These are phyloP conservation scores for Strigomonas oncopelti DNA, from an alignment of 208 protist genomes.

Conservation along the genomic window DNA sequence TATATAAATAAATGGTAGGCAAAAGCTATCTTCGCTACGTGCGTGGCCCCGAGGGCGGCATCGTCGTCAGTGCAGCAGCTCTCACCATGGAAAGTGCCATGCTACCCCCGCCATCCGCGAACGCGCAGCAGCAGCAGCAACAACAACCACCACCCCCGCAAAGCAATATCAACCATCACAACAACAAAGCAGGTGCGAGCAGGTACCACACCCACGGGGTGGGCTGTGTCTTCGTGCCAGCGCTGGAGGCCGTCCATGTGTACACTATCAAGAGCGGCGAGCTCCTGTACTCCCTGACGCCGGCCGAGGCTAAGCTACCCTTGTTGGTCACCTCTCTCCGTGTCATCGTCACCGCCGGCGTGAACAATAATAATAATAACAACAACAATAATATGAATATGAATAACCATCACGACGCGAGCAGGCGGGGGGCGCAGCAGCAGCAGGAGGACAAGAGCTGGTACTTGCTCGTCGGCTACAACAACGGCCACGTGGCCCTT, in stretches of 20 bases:
- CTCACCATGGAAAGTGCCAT: constrained; percentile 53
- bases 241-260: constrained; percentile 82
- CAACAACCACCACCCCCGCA: too few species aligned
- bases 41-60: constrained; percentile 71
- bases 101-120: constrained; percentile 33
- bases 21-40: constrained; percentile 89
- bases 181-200: too few species aligned
- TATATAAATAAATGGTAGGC: constrained; percentile 50
- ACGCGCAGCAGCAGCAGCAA: constrained; percentile 6
- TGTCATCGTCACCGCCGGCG: constrained; percentile 27
- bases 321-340: constrained; percentile 71
- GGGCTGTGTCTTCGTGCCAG: constrained; percentile 62
- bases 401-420: not conserved
- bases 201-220: constrained; percentile 13
- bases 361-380: constrained; percentile 5
- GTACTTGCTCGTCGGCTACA: constrained; percentile 80
- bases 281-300: constrained; percentile 69
- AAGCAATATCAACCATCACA: not conserved
- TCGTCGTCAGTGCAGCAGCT: constrained; percentile 58
- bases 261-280: constrained; percentile 74
- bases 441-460: constrained; percentile 25
- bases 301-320: constrained; percentile 70
- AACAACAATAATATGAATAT: not conserved
- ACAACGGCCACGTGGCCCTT: constrained; percentile 76
- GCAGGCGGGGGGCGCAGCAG: not conserved